Percentiles rank a stretch among this genome's conserved stretches.
phyloP scores from a whole-genome alignment of 345 rosid species.

The Brassica carinata region DNA sequence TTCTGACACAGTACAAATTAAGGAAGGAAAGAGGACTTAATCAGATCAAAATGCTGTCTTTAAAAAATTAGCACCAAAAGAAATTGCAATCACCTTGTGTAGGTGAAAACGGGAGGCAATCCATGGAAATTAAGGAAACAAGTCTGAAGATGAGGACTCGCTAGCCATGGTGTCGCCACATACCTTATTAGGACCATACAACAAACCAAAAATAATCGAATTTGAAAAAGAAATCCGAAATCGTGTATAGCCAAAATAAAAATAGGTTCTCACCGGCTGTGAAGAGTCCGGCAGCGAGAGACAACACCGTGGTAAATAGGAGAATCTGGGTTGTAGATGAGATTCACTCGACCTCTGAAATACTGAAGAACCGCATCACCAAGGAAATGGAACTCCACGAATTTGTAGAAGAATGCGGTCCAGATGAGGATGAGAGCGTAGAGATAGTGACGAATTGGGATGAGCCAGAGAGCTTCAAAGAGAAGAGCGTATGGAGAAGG shows the following conservation, averaged over 20 bases:
- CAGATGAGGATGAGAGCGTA: conserved; percentile 35
- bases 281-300: conserved; percentile 68
- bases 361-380: conserved; percentile 51
- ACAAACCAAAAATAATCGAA: neutral
- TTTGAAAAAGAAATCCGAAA: neutral
- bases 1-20: conserved; percentile 43
- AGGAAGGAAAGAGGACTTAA: neutral
- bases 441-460: conserved; percentile 61
- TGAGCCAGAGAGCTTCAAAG: conserved; percentile 46
- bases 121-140: conserved; percentile 66
- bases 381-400: conserved; percentile 73
- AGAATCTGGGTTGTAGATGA: conserved; percentile 53
- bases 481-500: conserved; percentile 54
- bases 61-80: neutral
- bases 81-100: conserved; percentile 52
- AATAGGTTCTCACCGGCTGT: conserved; percentile 52
- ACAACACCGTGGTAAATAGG: conserved; percentile 58
- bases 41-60: neutral
- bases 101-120: conserved; percentile 73
- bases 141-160: conserved; percentile 90
- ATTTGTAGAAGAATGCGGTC: conserved; percentile 55
- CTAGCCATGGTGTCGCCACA: conserved; percentile 74
- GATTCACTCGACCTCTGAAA: conserved; percentile 46
- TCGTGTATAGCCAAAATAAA: neutral
- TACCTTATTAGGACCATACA: conserved; percentile 45